phyloP scores from a whole-genome alignment of 1,139 yeast genomes.

The Geotrichum aggregatum region DNA sequence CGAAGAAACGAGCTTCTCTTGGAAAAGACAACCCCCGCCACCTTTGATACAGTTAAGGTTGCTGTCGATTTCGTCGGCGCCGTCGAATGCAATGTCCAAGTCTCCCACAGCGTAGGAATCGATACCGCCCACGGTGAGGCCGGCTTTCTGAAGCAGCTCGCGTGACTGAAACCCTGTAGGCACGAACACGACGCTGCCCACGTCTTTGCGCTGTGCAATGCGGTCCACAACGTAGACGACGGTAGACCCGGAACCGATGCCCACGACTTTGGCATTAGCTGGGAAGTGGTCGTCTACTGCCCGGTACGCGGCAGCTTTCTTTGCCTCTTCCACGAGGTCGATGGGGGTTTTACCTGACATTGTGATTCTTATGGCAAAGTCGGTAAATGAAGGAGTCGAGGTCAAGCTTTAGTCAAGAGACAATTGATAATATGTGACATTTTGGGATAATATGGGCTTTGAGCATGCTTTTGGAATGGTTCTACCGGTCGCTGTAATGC shows the following conservation, averaged over 20 bases:
- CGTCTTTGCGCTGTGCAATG: constrained; percentile 67
- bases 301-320: constrained; percentile 79
- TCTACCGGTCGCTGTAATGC: too few relatives aligned
- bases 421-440: too few relatives aligned
- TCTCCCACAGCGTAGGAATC: constrained; percentile 65
- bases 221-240: constrained; percentile 95
- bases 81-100: constrained; percentile 92
- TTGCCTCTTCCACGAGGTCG: constrained; percentile 53
- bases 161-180: constrained; percentile 97
- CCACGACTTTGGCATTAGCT: constrained; percentile 65
- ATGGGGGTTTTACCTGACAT: constrained; percentile 1
- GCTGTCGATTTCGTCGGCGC: constrained; percentile 94
- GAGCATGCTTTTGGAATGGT: too few relatives aligned
- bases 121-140: constrained; percentile 70
- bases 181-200: constrained; percentile 55
- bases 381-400: too few relatives aligned
- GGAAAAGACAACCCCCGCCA: constrained; percentile 97
- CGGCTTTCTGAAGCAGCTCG: constrained; percentile 76
- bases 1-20: constrained; percentile 88
- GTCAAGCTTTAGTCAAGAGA: too few relatives aligned
- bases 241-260: constrained; percentile 95
- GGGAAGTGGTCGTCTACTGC: constrained; percentile 92
- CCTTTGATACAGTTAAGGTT: constrained; percentile 87
- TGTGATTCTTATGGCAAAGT: too few relatives aligned
- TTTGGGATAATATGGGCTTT: too few relatives aligned